Conservation (phyloP, 129 eudicot genomes). For the Arctium lappa region DNA sequence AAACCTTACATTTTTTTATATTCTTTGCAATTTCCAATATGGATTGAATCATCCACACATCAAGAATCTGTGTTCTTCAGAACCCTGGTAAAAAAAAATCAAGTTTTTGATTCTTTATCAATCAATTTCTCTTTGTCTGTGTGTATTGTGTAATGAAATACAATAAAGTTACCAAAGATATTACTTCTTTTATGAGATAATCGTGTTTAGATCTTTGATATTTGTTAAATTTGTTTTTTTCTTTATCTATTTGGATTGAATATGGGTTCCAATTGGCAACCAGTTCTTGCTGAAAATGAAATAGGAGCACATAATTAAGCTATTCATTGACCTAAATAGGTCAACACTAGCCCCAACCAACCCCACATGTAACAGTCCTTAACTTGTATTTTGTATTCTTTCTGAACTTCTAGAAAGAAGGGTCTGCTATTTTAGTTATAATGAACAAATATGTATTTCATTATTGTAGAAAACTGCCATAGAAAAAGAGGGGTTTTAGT, state of each 20-base stretch:
- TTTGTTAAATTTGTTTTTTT: background rate
- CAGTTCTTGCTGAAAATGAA: conserved; percentile 18
- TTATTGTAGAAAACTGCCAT: conserved; percentile 1
- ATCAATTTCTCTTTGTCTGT: background rate
- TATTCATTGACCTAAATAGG: conserved; percentile 7
- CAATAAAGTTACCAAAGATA: background rate
- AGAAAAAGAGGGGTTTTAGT: conserved; percentile 8
- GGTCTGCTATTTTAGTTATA: conserved; percentile 10
- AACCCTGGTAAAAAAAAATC: conserved; percentile 30
- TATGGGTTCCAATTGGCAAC: conserved; percentile 1
- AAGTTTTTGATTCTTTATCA: background rate
- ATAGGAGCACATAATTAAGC: background rate
- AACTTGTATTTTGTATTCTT: conserved; percentile 15
- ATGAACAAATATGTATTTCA: background rate
- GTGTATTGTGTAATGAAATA: conserved; percentile 15
- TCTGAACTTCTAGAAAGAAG: conserved; percentile 25
- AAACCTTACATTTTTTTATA: background rate
- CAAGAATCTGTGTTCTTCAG: conserved; percentile 28
- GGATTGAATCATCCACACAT: conserved; percentile 16
- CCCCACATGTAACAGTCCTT: conserved; percentile 14
- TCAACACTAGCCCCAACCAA: background rate
- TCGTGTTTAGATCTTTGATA: conserved; percentile 12
- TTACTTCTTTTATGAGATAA: conserved; percentile 22
- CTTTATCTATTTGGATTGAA: background rate
- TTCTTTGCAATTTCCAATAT: conserved; percentile 4